A percentile compares a stretch with the other conserved stretches of the same genome.
phyloP scores from a whole-genome alignment of 208 protist genomes.

The Trypanosomatidae sp. region DNA sequence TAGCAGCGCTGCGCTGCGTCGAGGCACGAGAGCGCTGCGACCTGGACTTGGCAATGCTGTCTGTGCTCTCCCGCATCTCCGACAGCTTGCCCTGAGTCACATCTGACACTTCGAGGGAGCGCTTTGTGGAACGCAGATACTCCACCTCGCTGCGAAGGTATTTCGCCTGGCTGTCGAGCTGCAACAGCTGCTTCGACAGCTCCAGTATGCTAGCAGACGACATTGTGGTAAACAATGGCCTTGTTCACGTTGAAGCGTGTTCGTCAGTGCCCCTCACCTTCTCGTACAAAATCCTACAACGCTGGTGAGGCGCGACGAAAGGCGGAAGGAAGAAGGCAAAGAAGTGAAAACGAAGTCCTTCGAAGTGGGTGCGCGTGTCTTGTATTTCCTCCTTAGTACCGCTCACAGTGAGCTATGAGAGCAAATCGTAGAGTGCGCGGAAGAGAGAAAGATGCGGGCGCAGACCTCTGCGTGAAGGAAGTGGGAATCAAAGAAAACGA shows the following conservation, averaged over 20 bases:
- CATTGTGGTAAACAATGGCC: slow-evolving; percentile 11
- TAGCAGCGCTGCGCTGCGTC: slow-evolving; percentile 6
- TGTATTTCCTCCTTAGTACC: neutral
- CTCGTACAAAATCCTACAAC: neutral
- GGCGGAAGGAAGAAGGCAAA: neutral
- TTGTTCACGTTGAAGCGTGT: neutral
- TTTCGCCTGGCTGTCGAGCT: slow-evolving; percentile 55
- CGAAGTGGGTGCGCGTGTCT: neutral
- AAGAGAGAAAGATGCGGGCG: neutral
- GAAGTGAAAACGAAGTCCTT: slow-evolving; percentile 4
- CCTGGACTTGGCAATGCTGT: slow-evolving; percentile 19
- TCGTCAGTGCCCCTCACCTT: neutral
- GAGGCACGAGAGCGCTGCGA: slow-evolving; percentile 21
- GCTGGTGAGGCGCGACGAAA: neutral
- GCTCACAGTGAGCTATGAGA: neutral
- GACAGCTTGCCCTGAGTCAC: slow-evolving; percentile 23
- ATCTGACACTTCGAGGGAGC: slow-evolving; percentile 33
- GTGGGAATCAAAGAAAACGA: neutral
- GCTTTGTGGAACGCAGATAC: slow-evolving; percentile 52
- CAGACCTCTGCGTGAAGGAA: slow-evolving; percentile 2
- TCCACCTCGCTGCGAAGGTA: slow-evolving; percentile 63
- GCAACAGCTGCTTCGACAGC: slow-evolving; percentile 49
- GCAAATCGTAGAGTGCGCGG: neutral
- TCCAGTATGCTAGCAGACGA: slow-evolving; percentile 24
- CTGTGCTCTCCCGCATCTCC: slow-evolving; percentile 33